Base-by-base conservation (phyloP, 1,284 basidiomycete genomes). In the Trametes sp. region DNA sequence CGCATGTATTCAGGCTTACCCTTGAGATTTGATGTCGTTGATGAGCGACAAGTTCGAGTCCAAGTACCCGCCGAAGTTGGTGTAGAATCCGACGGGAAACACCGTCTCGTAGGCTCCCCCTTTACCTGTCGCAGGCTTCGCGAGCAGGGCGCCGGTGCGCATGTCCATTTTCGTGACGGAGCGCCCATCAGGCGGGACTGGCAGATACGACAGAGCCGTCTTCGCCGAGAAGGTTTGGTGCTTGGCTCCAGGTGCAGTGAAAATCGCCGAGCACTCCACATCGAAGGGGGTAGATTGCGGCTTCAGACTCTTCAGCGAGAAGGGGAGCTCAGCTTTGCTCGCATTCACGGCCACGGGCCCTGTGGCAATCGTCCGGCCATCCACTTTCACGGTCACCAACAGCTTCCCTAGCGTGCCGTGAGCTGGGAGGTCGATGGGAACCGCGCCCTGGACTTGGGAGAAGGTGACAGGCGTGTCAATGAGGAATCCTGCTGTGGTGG, bases 81-180 rank as follows among this genome's bases (percentile, higher is more conserved):
- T 91, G 70, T 91, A 93, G 72, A 89, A 93, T 2, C 91, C 91
- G 56, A 91, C 82, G 0, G 90, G 88, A 55, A 92, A 84, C 0
- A 93, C 79, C 0, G 86, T 81, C 42, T 82, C 80, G 71, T 86
- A 92, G 6, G 72, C 69, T 1, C 84, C 84, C 7, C 78, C 79
- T 51, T 76, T 75, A 14, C 84, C 85, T 58, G 74, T 78, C 1
- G 79, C 77, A 19, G 84, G 82, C 63, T 83, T 81, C 5, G 87
- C 88, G 38, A 92, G 77, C 55, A 92, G 66, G 0, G 84, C 87
- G 3, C 90, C 90, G 1, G 88, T 91, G 46, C 87, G 79, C 63
- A 85, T 72, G 71, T 93, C 91, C 80, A 90, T 85, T 73, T 91
- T 92, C 0, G 87, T 87, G 7, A 87, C 87, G 4, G 82, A 81